Conservation (phyloP, 345 rosid genomes). For the Zanthoxylum bungeanum region DNA sequence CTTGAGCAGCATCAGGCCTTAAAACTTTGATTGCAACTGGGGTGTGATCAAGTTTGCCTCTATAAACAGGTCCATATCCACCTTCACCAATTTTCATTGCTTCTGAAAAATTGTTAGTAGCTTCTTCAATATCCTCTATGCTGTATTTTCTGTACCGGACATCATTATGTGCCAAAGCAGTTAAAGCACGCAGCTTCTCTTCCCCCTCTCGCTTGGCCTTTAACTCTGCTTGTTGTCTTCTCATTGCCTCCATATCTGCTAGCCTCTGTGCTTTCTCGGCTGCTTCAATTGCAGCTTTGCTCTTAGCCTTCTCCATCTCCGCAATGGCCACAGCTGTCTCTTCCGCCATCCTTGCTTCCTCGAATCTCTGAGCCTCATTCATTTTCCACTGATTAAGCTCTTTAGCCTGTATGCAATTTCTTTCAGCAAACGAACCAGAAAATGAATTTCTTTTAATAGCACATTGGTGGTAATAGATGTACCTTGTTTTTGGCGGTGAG, state of each 20-base stretch:
- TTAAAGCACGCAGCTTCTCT: constrained; percentile 72
- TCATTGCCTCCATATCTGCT: constrained; percentile 66
- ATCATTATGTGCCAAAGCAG: constrained; percentile 58
- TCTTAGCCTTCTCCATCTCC: constrained; percentile 84
- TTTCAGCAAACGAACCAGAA: neutral
- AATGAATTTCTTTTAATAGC: neutral
- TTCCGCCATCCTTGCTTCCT: constrained; percentile 68
- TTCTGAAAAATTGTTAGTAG: constrained; percentile 51
- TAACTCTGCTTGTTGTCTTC: constrained; percentile 63
- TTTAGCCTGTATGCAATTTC: constrained; percentile 44
- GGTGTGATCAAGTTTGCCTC: constrained; percentile 85
- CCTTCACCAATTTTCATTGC: constrained; percentile 81
- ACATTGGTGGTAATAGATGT: neutral
- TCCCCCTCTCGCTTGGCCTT: constrained; percentile 65
- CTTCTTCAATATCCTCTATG: constrained; percentile 76
- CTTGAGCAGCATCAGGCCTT: constrained; percentile 91
- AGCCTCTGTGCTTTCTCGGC: constrained; percentile 72
- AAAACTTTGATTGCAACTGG: constrained; percentile 84
- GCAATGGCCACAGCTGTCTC: constrained; percentile 78
- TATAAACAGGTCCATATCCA: constrained; percentile 90
- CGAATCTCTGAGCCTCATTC: constrained; percentile 63
- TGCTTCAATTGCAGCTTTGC: constrained; percentile 79
- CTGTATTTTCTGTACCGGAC: constrained; percentile 66
- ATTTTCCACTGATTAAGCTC: constrained; percentile 68
- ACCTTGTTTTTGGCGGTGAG: constrained; percentile 72